Percentiles rank a stretch among this genome's conserved stretches.
phyloP scores from a whole-genome alignment of 2,329 filamentous ascomycete species.

The Neofusicoccum umdonicola region DNA sequence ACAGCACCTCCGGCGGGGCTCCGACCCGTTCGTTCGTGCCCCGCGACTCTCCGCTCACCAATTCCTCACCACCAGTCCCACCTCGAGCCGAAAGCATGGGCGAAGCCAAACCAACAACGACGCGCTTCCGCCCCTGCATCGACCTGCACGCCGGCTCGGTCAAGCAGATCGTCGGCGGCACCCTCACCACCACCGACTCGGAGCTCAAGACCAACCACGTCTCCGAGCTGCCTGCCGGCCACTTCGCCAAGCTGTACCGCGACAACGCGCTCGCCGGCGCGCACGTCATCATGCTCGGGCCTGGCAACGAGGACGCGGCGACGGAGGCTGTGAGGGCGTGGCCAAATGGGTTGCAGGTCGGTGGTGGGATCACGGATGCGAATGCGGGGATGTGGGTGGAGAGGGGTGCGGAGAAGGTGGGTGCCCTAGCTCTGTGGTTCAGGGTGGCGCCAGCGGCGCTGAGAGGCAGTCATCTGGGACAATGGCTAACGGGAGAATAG shows the following conservation, averaged over 20 bases:
- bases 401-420: conserved; percentile 83
- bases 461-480: too few relatives aligned
- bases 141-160: conserved; percentile 96
- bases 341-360: conserved; percentile 80
- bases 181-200: conserved; percentile 52
- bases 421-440: conserved; percentile 21
- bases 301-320: conserved; percentile 79
- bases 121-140: conserved; percentile 91
- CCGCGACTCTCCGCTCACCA: background rate
- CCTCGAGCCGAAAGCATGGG: too few relatives aligned
- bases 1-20: background rate
- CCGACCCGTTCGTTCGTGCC: background rate
- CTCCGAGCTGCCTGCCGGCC: conserved; percentile 73
- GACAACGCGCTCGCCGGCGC: conserved; percentile 72
- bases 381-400: conserved; percentile 88
- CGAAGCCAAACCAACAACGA: conserved; percentile 58
- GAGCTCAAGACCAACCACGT: conserved; percentile 86
- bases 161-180: conserved; percentile 97
- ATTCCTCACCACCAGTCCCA: background rate
- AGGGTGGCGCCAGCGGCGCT: too few relatives aligned
- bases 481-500: conserved; percentile 24
- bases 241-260: conserved; percentile 81
- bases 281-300: conserved; percentile 95
- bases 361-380: conserved; percentile 84
- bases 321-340: conserved; percentile 73